Conservation (phyloP, 192 early-diverging fungal species). For the Coemansia sp. region DNA sequence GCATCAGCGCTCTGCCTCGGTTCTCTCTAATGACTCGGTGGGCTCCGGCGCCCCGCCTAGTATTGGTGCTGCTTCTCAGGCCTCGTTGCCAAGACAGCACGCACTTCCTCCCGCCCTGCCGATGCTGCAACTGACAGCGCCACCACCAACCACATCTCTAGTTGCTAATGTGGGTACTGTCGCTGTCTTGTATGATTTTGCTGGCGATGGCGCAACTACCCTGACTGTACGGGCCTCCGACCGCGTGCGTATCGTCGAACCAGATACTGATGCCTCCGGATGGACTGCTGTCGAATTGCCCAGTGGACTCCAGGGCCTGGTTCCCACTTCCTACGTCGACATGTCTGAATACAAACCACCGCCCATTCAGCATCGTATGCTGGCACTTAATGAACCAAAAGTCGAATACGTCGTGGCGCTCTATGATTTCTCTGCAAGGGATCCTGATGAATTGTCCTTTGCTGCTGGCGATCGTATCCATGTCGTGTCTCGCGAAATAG, state of each 20-base stretch:
- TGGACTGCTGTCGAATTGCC: constrained; percentile 22
- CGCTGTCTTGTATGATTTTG: constrained; percentile 41
- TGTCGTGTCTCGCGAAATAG: constrained; percentile 28
- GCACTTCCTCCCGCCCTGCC: not conserved
- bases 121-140: not conserved
- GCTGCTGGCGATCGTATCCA: constrained; percentile 33
- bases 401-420: constrained; percentile 27
- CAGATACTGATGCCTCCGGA: constrained; percentile 36
- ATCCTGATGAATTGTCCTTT: constrained; percentile 34
- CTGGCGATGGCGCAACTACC: constrained; percentile 35
- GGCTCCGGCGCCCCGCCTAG: not conserved
- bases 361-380: not conserved
- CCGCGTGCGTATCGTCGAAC: constrained; percentile 24
- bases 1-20: constrained; percentile 32
- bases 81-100: not conserved
- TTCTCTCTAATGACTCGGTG: constrained; percentile 15
- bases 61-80: not conserved
- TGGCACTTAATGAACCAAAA: not conserved
- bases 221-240: constrained; percentile 37
- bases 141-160: not conserved
- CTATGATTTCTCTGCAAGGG: constrained; percentile 37
- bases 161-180: not conserved
- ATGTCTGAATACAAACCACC: constrained; percentile 20
- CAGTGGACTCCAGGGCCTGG: constrained; percentile 37
- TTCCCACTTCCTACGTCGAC: constrained; percentile 44